Evolutionary conservation across 148 eudicot species (phyloP), one percentile per base, ranked within the genome.

Genomic region (Nepenthes mirabilis): DNA sequence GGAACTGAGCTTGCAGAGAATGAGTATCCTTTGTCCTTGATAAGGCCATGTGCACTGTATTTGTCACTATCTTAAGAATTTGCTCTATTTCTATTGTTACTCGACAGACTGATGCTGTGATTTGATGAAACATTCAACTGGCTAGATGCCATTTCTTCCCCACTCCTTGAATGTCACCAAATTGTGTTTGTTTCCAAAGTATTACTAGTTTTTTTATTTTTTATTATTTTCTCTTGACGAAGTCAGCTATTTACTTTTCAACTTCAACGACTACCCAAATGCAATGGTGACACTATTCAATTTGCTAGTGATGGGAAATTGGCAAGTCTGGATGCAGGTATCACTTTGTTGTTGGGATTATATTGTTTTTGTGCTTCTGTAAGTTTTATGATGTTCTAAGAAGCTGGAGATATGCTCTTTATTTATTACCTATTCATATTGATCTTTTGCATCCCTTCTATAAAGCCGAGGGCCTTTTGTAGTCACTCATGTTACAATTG

Each of bases 251-350:
- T 71, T 89, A 34, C 95, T 89, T 62, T 94, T 94, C 72, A 94
- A 94, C 80, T 89, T 89, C 65, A 94, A 94, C 65, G 99, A 94
- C 82, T 94, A 94, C 71, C 95, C 97, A 3, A 94, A 83, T 75
- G 91, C 89, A 49, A 94, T 94, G 99, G 91, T 94, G 70, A 89
- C 99, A 58, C 87, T 91, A 40, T 94, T 84, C 84, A 94, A 94
- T 71, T 59, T 94, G 58, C 75, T 89, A 33, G 99, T 89, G 51
- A 77, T 82, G 97, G 96, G 96, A 59, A 81, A 86, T 62, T 94
- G 99, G 99, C 91, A 94, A 73, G 52, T 64, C 12, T 94, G 99
- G 99, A 89, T 89, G 99, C 84, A 94, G 97, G 97, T 91, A 85
- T 1, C 7, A 1, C 35, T 62, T 50, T 36, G 11, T 49, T 49